Evolutionary conservation across 1,139 yeast genomes (phyloP), one percentile per base, ranked within the genome.

Genomic region (Debaryomycetaceae sp.): DNA sequence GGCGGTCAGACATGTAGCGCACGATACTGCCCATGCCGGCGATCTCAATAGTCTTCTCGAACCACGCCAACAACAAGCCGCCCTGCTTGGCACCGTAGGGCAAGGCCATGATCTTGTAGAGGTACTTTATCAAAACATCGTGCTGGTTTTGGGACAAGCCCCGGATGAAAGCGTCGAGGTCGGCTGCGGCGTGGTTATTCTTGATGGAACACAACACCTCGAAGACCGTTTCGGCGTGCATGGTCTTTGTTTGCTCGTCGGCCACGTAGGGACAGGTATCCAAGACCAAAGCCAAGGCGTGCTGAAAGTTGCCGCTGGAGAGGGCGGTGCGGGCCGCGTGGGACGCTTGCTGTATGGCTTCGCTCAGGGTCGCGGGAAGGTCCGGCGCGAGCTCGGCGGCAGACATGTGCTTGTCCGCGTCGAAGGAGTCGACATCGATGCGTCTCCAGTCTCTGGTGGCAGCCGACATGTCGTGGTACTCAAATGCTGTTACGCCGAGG

Each of bases 11-110:
- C 57, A 86, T 66, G 53, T 73, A 85, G 44, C 95, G 75, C 29
- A 82, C 81, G 43, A 90, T 79, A 25, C 95, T 82, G 8, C 95
- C 95, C 49, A 81, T 76, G 13, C 97, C 97, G 11, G 87, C 73
- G 25, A 73, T 58, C 37, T 80, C 93, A 24, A 83, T 77, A 16
- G 92, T 73, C 55, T 85, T 86, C 44, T 90, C 97, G 49, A 80
- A 85, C 98, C 98, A 92, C 23, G 77, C 70, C 46, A 92, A 71
- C 44, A 92, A 55, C 31, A 78, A 65, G 27, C 95, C 95, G 14
- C 96, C 95, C 43, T 80, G 86, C 43, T 81, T 82, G 40, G 86
- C 85, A 4, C 92, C 85, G 41, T 75, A 74, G 18, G 74, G 67
- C 7, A 78, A 61, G 24, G 76, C 63, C 94, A 92, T 85, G 26